Evolutionary conservation across 2,329 filamentous ascomycete species (phyloP).

Genomic region (Magnaporthales sp.): DNA sequence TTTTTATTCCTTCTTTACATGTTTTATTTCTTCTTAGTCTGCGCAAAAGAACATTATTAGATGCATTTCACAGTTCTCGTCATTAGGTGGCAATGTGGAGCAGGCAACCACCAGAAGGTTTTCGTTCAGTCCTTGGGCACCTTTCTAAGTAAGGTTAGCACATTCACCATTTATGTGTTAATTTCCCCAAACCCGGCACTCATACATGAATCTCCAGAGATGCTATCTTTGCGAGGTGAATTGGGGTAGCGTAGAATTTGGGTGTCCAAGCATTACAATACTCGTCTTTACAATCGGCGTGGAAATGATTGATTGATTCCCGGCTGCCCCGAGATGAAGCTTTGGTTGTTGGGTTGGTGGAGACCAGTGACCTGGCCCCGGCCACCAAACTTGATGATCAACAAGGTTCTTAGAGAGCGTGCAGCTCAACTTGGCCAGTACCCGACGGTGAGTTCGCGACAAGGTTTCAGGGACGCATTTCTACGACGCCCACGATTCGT

Average conservation of each 20-base stretch:
- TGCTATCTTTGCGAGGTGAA: not conserved
- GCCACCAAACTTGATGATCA: not conserved
- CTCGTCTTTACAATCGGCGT: not conserved
- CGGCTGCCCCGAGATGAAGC: not conserved
- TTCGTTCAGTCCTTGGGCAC: not conserved
- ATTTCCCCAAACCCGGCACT: not conserved
- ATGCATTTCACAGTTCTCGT: not conserved
- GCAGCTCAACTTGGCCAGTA: not conserved
- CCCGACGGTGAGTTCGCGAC: not conserved
- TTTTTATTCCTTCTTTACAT: not conserved
- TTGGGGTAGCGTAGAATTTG: not conserved
- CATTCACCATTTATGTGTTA: not conserved
- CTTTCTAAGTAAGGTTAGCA: not conserved
- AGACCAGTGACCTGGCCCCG: not conserved
- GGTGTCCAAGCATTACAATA: not conserved
- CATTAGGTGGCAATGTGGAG: not conserved
- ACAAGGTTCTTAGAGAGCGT: not conserved
- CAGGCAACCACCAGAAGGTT: not conserved
- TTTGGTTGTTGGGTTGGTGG: not conserved
- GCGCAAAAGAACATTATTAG: not conserved
- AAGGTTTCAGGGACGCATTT: not conserved
- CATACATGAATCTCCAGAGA: not conserved
- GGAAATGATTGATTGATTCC: not conserved
- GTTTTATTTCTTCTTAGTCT: not conserved
- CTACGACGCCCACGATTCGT: not conserved